Percentiles rank a stretch among this genome's conserved stretches.
Conservation (phyloP, 163 green algal species). For the Scenedesmus sp. region DNA sequence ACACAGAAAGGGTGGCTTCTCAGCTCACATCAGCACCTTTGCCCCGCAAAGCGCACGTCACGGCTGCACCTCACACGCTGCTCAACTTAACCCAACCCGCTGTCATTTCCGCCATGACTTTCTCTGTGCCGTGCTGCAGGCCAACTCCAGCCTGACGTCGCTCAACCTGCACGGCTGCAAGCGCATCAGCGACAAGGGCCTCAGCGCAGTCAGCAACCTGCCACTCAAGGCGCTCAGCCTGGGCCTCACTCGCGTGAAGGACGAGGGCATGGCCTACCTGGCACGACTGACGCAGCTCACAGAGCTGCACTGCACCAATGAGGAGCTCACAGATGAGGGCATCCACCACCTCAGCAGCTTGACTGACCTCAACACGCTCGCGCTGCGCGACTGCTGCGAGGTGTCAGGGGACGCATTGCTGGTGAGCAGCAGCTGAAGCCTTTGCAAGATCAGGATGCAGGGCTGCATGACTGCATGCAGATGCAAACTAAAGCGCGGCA, state of each 20-base stretch:
- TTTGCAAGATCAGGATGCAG: not conserved
- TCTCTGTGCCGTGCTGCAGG: not conserved
- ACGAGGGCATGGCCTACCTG: conserved; percentile 69
- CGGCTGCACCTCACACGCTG: not conserved
- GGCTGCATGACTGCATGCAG: too few species aligned
- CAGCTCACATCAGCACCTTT: too few species aligned
- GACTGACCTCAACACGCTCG: conserved; percentile 63
- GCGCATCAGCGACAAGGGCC: conserved; percentile 68
- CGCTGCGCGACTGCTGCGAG: conserved; percentile 66
- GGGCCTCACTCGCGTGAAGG: conserved; percentile 65
- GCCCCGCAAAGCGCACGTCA: too few species aligned
- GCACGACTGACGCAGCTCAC: conserved; percentile 57
- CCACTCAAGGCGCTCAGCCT: conserved; percentile 64
- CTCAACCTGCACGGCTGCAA: conserved; percentile 72
- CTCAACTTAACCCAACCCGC: not conserved
- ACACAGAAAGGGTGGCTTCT: too few species aligned
- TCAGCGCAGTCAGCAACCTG: conserved; percentile 55
- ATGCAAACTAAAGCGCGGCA: too few species aligned
- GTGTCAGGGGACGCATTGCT: conserved; percentile 62
- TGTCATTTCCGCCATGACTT: not conserved
- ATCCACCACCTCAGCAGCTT: conserved; percentile 64
- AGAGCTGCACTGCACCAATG: conserved; percentile 62
- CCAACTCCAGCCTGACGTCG: conserved; percentile 54
- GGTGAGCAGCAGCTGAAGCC: conserved; percentile 14
- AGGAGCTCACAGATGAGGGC: conserved; percentile 69